These are phyloP conservation scores for Pleurotus ostreatus DNA, from an alignment of 768 basidiomycete species.

Conservation along the genomic window DNA sequence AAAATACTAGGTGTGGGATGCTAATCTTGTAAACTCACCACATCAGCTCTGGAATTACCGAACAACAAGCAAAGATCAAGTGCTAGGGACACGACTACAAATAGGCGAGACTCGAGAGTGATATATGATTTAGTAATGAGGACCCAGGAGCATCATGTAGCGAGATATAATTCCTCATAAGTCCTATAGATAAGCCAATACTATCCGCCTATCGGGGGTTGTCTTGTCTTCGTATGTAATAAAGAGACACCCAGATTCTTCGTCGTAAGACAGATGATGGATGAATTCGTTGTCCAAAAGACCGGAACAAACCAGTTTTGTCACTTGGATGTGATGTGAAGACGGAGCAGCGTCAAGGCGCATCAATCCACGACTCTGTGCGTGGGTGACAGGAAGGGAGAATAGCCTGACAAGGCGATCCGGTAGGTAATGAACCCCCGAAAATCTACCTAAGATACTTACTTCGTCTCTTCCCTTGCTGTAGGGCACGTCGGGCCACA, in stretches of 20 bases:
- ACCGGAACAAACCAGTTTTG: not conserved
- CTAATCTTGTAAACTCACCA: too few relatives aligned
- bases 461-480: not conserved
- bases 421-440: not conserved
- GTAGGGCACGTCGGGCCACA: not conserved
- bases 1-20: too few relatives aligned
- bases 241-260: not conserved
- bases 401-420: not conserved
- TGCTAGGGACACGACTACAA: too few relatives aligned
- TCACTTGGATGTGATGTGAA: not conserved
- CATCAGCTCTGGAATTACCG: too few relatives aligned
- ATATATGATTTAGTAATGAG: too few relatives aligned
- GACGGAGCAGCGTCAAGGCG: not conserved
- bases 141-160: too few relatives aligned
- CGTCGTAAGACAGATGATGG: not conserved
- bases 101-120: too few relatives aligned
- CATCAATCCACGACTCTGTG: not conserved
- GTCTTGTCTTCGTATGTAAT: too few relatives aligned
- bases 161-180: too few relatives aligned
- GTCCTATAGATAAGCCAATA: too few relatives aligned
- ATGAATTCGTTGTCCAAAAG: not conserved
- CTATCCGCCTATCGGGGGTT: too few relatives aligned
- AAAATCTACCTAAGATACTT: not conserved
- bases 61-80: too few relatives aligned
- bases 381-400: not conserved